Percentiles rank a stretch among this genome's conserved stretches.
Conservation (phyloP, 495 filamentous ascomycete species). For the Letharia lupina region DNA sequence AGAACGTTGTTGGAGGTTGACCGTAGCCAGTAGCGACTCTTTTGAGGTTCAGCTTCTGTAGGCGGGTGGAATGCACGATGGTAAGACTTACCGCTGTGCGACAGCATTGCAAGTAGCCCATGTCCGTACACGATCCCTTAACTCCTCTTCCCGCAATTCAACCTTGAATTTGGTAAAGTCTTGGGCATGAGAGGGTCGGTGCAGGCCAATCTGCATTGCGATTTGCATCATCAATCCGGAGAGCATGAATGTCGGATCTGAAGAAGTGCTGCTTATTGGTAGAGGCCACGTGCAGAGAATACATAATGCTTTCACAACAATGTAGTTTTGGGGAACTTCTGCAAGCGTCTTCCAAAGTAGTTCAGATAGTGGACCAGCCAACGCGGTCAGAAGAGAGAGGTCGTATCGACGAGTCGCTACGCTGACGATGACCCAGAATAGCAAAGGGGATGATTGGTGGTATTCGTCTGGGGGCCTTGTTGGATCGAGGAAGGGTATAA, state of each 20-base stretch:
- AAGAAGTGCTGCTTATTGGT: conserved; percentile 75
- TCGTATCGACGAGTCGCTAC: conserved; percentile 77
- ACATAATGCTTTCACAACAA: conserved; percentile 85
- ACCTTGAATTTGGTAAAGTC: conserved; percentile 81
- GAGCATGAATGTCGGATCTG: conserved; percentile 84
- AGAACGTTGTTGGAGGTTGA: conserved; percentile 79
- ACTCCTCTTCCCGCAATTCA: conserved; percentile 74
- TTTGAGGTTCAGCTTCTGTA: conserved; percentile 23
- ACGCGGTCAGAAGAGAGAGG: conserved; percentile 54
- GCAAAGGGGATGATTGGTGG: conserved; percentile 59
- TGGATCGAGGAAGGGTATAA: conserved; percentile 71
- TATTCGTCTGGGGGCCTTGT: conserved; percentile 65
- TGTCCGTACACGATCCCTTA: conserved; percentile 76
- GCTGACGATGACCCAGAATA: conserved; percentile 82
- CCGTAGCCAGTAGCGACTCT: conserved; percentile 85
- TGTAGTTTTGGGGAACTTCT: conserved; percentile 76
- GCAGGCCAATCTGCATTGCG: conserved; percentile 82
- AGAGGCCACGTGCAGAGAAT: conserved; percentile 87
- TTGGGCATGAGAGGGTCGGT: conserved; percentile 80
- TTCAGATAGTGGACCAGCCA: conserved; percentile 63
- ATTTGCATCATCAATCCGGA: conserved; percentile 89
- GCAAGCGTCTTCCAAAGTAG: conserved; percentile 76
- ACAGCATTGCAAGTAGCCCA: conserved; percentile 93
- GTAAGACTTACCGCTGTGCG: conserved; percentile 56
- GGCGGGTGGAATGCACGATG: neutral